Evolutionary conservation across 257 asterid genomes (phyloP).

Genomic region (Jacaranda mimosifolia): DNA sequence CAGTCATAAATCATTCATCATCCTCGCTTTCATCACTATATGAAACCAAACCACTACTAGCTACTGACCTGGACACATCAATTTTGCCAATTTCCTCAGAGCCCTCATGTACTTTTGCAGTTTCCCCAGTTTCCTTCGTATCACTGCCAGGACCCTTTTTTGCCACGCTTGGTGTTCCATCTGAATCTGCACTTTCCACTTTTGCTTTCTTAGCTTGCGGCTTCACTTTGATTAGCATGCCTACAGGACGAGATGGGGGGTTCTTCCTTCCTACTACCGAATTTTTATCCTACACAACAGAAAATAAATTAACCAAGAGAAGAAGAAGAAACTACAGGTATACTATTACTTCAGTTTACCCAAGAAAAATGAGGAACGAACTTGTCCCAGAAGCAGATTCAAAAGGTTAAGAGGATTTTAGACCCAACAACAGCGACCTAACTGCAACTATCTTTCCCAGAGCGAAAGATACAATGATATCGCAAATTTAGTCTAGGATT

Average conservation of each 20-base stretch:
- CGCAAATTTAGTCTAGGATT: not conserved
- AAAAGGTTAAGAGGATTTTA: not conserved
- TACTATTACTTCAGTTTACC: not conserved
- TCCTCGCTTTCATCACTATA: slow-evolving; percentile 94
- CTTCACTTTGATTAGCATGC: slow-evolving; percentile 71
- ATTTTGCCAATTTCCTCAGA: slow-evolving; percentile 1
- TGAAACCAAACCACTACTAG: slow-evolving; percentile 64
- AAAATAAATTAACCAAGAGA: not conserved
- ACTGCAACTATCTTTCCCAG: not conserved
- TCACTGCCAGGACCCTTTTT: slow-evolving; percentile 21
- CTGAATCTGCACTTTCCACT: slow-evolving; percentile 41
- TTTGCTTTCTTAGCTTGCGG: slow-evolving; percentile 90
- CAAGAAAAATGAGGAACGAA: not conserved
- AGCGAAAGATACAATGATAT: not conserved
- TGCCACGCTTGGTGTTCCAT: slow-evolving; percentile 28
- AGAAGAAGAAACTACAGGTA: too few relatives aligned
- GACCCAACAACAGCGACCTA: not conserved
- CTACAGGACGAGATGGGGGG: slow-evolving; percentile 52
- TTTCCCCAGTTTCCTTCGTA: slow-evolving; percentile 27
- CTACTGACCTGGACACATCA: slow-evolving; percentile 33
- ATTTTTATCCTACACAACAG: slow-evolving; percentile 55
- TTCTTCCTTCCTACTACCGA: slow-evolving; percentile 54
- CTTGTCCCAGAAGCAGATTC: not conserved
- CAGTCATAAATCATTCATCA: slow-evolving; percentile 38
- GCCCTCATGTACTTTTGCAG: slow-evolving; percentile 21